Conservation (phyloP, 352 stramenopile genomes). For the Saprolegnia parasitica region DNA sequence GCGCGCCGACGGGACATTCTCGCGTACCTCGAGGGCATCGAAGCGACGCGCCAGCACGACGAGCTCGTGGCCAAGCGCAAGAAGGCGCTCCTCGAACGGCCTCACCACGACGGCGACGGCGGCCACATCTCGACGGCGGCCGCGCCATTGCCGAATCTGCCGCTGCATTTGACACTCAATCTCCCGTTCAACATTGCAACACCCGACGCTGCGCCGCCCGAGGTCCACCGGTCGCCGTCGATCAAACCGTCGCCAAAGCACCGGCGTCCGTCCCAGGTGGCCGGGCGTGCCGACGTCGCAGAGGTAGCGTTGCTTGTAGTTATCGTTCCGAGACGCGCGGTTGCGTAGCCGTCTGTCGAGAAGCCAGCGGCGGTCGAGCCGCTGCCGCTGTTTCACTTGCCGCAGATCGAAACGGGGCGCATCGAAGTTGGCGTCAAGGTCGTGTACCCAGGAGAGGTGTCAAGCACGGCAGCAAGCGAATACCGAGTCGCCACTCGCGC, state of each 20-base stretch:
- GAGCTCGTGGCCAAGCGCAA: conserved; percentile 16
- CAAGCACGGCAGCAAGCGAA: conserved; percentile 42
- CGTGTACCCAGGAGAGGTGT: conserved; percentile 41
- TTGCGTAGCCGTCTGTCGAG: neutral
- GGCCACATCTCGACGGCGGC: neutral
- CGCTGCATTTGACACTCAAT: neutral
- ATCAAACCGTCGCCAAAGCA: neutral
- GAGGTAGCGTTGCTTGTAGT: neutral
- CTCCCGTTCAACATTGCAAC: neutral
- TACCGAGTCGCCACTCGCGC: conserved; percentile 51
- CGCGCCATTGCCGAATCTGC: neutral
- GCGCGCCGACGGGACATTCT: conserved; percentile 50
- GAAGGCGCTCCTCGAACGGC: conserved; percentile 12
- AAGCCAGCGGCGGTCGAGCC: neutral
- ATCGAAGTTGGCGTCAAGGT: conserved; percentile 51
- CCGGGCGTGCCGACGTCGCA: no score
- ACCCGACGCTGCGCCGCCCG: neutral
- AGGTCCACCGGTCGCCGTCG: neutral
- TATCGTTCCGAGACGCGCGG: neutral
- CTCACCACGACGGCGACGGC: neutral
- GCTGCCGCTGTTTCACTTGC: conserved; percentile 33
- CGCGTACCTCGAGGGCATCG: conserved; percentile 41
- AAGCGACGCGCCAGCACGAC: conserved; percentile 15
- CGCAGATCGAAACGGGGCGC: conserved; percentile 48
- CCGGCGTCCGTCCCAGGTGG: neutral